Evolutionary conservation across 768 basidiomycete species (phyloP).

Genomic region (Kwoniella pini): DNA sequence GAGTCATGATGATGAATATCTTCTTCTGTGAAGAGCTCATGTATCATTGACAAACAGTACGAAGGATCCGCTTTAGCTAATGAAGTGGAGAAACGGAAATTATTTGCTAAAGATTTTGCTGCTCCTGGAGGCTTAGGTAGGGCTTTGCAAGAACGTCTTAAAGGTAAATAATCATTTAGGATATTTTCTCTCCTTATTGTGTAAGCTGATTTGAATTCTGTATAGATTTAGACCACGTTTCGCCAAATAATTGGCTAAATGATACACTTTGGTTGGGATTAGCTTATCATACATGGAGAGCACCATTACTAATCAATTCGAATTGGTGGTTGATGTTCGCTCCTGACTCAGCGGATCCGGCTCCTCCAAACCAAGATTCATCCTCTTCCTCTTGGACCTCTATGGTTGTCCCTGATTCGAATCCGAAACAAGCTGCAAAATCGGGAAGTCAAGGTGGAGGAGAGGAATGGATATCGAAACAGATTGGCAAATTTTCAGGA

Average conservation of each 20-base stretch:
- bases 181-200: no score
- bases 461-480: constrained; percentile 27
- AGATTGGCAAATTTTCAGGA: constrained; percentile 8
- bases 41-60: constrained; percentile 41
- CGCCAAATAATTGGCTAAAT: constrained; percentile 89
- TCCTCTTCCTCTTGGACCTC: not conserved
- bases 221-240: constrained; percentile 71
- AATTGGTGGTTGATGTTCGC: constrained; percentile 94
- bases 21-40: not conserved
- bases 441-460: constrained; percentile 35
- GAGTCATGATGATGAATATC: constrained; percentile 1
- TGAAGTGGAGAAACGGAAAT: constrained; percentile 62
- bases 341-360: constrained; percentile 62
- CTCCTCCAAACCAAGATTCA: constrained; percentile 59
- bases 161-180: no score
- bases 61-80: constrained; percentile 61
- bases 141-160: constrained; percentile 69
- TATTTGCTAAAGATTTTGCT: constrained; percentile 71
- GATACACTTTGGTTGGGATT: constrained; percentile 89
- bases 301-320: constrained; percentile 81
- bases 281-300: constrained; percentile 84
- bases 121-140: constrained; percentile 64
- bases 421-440: constrained; percentile 21
- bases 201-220: not conserved
- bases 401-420: constrained; percentile 6